Base-by-base conservation (phyloP, 1,139 yeast genomes). In the Candida buenavistaensis region DNA sequence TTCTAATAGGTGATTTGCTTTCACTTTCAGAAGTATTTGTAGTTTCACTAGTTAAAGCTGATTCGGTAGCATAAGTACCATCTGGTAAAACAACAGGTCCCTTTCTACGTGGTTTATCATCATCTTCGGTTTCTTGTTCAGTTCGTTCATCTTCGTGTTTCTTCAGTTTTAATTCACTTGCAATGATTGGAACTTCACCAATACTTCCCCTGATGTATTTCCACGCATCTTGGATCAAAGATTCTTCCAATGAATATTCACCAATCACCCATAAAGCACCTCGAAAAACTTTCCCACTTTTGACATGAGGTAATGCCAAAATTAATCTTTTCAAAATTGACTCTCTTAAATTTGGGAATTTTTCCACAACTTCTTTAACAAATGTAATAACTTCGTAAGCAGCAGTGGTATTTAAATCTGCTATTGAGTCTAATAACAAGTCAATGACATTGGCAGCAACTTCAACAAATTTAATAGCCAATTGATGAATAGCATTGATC, bases 11-110 rank as follows among this genome's bases (percentile, higher is more conserved):
- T 24, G 94, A 89, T 47, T 72, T 75, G 25, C 69, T 59, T 16
- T 55, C 61, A 30, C 62, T 66, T 25, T 59, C 61, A 12, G 60
- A 64, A n/a, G 52, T 41, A 9, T 57, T 58, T 5, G 54, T 46
- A 3, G 54, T 52, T 32, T 68, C 71, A 10, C 75, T 65, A 4
- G 86, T 79, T 40, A 88, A 72, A 0, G 97, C 97, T 50, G 81
- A 82, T 62, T 94, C 98, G 21, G 97, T 85, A 20, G 98, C 98
- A 64, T 94, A 94, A 1, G 99, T 94, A 49, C 99, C 99, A 64
- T 94, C 99, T 14, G 98, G 96, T 45, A 92, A 75, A 38, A 94
- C 83, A 43, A 84, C 81, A 21, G 97, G 96, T 33, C 87, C 88
- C 34, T 74, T 67, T 42, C 63, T 63, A 22, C 49, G 38, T 28